These are phyloP conservation scores for Cladosporium sp. DNA, from an alignment of 2,329 filamentous ascomycete genomes.

Conservation along the genomic window DNA sequence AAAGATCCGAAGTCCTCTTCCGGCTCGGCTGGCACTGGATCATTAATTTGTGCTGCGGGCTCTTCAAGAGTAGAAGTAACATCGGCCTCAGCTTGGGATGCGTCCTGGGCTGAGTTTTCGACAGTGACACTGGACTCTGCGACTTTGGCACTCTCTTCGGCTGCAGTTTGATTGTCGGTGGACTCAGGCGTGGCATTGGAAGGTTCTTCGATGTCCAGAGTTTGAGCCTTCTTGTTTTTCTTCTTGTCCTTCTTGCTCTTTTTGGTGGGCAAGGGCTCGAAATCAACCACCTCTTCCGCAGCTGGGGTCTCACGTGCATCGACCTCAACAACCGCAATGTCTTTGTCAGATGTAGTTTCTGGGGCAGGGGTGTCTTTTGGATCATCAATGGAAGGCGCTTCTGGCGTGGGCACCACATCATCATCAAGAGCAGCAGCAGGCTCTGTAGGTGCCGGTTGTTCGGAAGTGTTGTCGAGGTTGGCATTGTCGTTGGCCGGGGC, in stretches of 20 bases:
- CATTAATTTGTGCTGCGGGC: background rate
- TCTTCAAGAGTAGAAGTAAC: background rate
- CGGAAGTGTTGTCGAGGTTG: too few species aligned
- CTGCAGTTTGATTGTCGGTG: background rate
- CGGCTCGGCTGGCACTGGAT: background rate
- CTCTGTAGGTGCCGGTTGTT: background rate
- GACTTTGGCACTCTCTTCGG: background rate
- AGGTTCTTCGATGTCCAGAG: background rate
- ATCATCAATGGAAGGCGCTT: background rate
- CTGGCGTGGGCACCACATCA: background rate
- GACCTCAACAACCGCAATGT: background rate
- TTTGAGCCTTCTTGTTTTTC: slow-evolving; percentile 35
- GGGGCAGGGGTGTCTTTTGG: background rate
- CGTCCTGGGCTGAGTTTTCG: background rate
- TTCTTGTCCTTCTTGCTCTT: slow-evolving; percentile 40
- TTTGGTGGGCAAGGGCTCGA: slow-evolving; percentile 26
- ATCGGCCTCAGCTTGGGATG: background rate
- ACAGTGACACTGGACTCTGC: background rate
- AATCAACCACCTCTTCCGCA: slow-evolving; percentile 16
- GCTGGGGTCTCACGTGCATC: background rate
- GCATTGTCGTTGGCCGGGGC: background rate
- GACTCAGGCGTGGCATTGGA: background rate
- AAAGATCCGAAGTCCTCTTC: slow-evolving; percentile 23
- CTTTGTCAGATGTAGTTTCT: background rate
- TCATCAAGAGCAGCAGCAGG: background rate